A percentile compares a stretch with the other conserved stretches of the same genome.
These are phyloP conservation scores for Trichosporon inkin DNA, from an alignment of 1,284 basidiomycete genomes.

Conservation along the genomic window DNA sequence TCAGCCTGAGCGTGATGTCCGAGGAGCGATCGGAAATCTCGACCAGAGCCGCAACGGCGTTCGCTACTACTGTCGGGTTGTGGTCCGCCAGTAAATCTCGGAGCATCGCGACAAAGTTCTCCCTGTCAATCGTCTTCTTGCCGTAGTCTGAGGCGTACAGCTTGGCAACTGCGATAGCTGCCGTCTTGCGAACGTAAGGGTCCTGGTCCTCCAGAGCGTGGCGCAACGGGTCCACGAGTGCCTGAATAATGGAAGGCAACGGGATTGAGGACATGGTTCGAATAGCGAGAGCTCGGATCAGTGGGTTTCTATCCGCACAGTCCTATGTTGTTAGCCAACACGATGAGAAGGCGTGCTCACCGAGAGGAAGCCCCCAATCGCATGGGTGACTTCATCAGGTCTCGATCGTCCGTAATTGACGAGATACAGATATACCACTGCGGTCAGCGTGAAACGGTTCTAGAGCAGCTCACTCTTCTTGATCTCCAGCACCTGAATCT, in stretches of 20 bases:
- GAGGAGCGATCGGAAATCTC: slow-evolving; percentile 69
- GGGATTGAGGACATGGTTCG: slow-evolving; percentile 96
- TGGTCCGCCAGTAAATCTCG: slow-evolving; percentile 70
- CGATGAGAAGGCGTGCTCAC: slow-evolving; percentile 28
- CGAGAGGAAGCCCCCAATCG: slow-evolving; percentile 92
- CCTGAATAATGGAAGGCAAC: slow-evolving; percentile 95
- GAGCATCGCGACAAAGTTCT: slow-evolving; percentile 84
- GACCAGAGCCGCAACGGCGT: slow-evolving; percentile 89
- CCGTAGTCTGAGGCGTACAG: slow-evolving; percentile 90
- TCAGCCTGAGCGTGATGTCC: slow-evolving; percentile 52
- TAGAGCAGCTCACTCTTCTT: slow-evolving; percentile 77
- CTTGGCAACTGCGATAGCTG: slow-evolving; percentile 89
- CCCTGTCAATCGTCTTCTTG: slow-evolving; percentile 73
- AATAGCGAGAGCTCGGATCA: slow-evolving; percentile 92
- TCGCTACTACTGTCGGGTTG: slow-evolving; percentile 96
- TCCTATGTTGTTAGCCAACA: slow-evolving; percentile 56
- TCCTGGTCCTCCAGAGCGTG: slow-evolving; percentile 89
- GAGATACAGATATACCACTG: slow-evolving; percentile 95
- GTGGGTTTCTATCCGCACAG: slow-evolving; percentile 89
- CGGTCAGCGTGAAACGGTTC: neutral
- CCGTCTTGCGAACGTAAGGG: slow-evolving; percentile 96
- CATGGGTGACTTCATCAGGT: slow-evolving; percentile 90
- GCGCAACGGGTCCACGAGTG: slow-evolving; percentile 88
- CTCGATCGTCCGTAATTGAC: slow-evolving; percentile 98
- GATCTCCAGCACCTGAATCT: slow-evolving; percentile 71